Conservation (phyloP, 345 rosid genomes). For the Adansonia digitata region DNA sequence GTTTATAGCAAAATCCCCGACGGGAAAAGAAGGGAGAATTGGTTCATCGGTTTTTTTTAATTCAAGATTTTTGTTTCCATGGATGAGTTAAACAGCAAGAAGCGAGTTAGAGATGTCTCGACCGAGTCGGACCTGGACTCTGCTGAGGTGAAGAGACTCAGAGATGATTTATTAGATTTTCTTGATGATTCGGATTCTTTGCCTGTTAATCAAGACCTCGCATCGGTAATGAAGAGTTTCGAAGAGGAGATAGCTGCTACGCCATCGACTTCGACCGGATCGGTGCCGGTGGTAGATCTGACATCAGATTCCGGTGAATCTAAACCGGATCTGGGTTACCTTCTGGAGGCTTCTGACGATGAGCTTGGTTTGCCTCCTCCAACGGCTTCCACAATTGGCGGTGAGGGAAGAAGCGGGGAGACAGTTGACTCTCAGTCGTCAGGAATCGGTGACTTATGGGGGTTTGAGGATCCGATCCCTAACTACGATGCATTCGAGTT, state of each 20-base stretch:
- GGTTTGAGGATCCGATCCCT: slow-evolving; percentile 40
- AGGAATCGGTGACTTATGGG: slow-evolving; percentile 31
- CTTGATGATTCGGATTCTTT: slow-evolving; percentile 50
- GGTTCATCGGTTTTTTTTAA: not conserved
- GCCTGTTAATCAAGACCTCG: slow-evolving; percentile 47
- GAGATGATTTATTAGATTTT: slow-evolving; percentile 51
- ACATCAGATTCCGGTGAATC: slow-evolving; percentile 22
- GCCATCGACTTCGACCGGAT: slow-evolving; percentile 1
- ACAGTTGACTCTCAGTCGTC: slow-evolving; percentile 31
- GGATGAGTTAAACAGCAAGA: slow-evolving; percentile 34
- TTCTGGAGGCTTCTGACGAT: slow-evolving; percentile 83
- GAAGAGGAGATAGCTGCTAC: slow-evolving; percentile 44
- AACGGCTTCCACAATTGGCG: slow-evolving; percentile 8
- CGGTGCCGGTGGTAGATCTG: slow-evolving; percentile 18
- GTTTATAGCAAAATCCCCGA: not conserved
- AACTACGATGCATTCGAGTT: slow-evolving; percentile 45
- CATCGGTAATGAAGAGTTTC: slow-evolving; percentile 69
- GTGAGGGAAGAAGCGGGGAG: slow-evolving; percentile 24
- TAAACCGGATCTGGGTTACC: slow-evolving; percentile 64
- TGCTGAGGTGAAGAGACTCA: slow-evolving; percentile 48
- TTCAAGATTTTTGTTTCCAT: not conserved
- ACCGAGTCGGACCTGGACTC: slow-evolving; percentile 28
- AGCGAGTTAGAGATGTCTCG: slow-evolving; percentile 46
- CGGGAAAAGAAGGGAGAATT: not conserved
- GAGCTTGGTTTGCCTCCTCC: slow-evolving; percentile 87